Base-by-base conservation (phyloP, 1,284 basidiomycete genomes). In the Hemileia vastatrix region DNA sequence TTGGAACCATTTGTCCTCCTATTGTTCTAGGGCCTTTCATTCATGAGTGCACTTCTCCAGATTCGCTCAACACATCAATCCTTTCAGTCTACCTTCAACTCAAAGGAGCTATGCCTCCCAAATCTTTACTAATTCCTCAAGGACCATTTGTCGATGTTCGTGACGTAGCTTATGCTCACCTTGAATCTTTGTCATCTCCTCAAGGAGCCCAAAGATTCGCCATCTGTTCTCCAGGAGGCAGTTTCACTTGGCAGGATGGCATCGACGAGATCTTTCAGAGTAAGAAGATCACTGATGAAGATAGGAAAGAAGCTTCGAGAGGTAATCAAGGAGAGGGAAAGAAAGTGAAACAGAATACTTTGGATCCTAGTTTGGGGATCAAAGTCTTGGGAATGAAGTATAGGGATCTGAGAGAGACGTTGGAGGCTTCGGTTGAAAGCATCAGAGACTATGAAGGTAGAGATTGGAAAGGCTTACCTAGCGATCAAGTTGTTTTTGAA, bases 1-100 rank as follows among this genome's bases (percentile, higher is more conserved):
- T 84, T 21, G 79, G 78, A 8, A 77, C 79, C 0, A 76, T 86
- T 65, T 80, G 81, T 70, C 84, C 85, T 9, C 77, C 77, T 6
- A 63, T 76, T 13, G 83, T 84, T 47, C 57, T 78, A 6, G 72
- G 73, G 2, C 72, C n/a, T n/a, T 60, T 68, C 50, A 31, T 71
- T 2, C 71, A 73, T 59, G 67, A 68, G 59, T 65, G 67, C 9
- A 50, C 36, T 32, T 33, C 53, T 4, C 61, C 70, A 3, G 71
- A 71, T 27, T 64, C 65, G 60, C 68, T 73, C 63, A 71, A 72
- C 67, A 72, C 71, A 23, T 70, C 68, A 24, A 61, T 65, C 19
- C 63, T 55, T 13, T 53, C 52, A n/a, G 51, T 72, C 11, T 73
- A 68, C 67, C 59, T 31, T 2, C 31, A 69, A 27, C 44, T 70